Evolutionary conservation across 2,329 filamentous ascomycete genomes (phyloP), one percentile per base, ranked within the genome.

Genomic region (Penicillium occitanis): DNA sequence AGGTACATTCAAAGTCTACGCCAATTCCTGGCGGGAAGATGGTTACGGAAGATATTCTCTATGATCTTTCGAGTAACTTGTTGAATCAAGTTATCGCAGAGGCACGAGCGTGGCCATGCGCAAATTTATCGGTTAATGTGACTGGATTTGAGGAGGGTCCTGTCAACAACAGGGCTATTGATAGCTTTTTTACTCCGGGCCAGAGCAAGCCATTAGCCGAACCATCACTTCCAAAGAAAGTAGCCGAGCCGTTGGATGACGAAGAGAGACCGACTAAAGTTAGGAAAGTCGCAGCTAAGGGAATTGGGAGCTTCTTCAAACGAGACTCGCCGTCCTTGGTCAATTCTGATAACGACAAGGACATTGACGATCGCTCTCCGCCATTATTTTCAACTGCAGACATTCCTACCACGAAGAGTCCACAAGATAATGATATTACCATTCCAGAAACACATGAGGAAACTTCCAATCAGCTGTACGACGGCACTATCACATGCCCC

Each of bases 111-210:
- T 98, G 93, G 92, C 95, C 95, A 6, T 98, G 95, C 75, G 84
- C 88, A n/a, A 95, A 97, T 74, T 82, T 99, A 8, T 95, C 91
- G 66, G 80, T 98, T 55, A 93, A 90, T 69, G 92, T 98, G 28
- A 89, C 88, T n/a, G 93, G 92, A 0, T 97, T 98, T 70, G 93
- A 98, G 76, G 93, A 97, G 70, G 91, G 92, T 1, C 82, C 94
- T 66, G 87, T 85, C 48, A 90, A 91, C 5, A 98, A 97, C 73
- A 89, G 89, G 82, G 91, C 90, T 40, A 98, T 99, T 70, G 90
- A 90, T 53, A 85, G 87, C 0, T 98, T 97, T 73, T 82, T 99
- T n/a, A 82, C 97, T 30, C 90, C 84, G 55, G 86, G 86, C 3
- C 82, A 42, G 14, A 86, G 4, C 82, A 87, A 67, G 85, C 85